Evolutionary conservation across 768 basidiomycete species (phyloP).

Genomic region (Plicaturopsis crispa): DNA sequence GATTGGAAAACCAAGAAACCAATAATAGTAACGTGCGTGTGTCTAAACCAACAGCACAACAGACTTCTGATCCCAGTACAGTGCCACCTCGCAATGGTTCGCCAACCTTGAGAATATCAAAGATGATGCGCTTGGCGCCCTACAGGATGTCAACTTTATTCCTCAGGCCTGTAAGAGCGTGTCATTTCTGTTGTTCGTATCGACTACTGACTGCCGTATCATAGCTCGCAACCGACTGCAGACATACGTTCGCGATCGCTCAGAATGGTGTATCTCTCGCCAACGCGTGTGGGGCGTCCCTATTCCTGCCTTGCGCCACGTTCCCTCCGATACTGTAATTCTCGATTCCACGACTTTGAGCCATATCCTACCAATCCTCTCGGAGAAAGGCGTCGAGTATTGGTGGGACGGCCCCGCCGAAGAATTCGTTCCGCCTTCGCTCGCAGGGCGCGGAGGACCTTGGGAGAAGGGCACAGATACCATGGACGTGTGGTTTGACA

Average conservation of each 20-base stretch:
- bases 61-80: too few species aligned
- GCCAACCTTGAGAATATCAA: constrained; percentile 87
- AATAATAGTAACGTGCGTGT: constrained; percentile 76
- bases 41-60: neutral
- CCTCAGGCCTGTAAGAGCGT: constrained; percentile 61
- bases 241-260: constrained; percentile 77
- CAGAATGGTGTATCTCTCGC: constrained; percentile 98
- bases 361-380: constrained; percentile 72
- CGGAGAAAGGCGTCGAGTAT: constrained; percentile 63
- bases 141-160: constrained; percentile 66
- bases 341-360: constrained; percentile 58
- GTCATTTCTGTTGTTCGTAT: neutral
- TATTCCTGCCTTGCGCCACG: constrained; percentile 79
- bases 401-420: constrained; percentile 90
- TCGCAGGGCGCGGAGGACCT: constrained; percentile 35
- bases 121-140: constrained; percentile 57
- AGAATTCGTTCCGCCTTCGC: constrained; percentile 68
- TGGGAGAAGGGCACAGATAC: constrained; percentile 88
- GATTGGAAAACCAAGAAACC: constrained; percentile 96
- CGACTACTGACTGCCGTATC: constrained; percentile 2
- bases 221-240: constrained; percentile 84
- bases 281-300: constrained; percentile 98
- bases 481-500: constrained; percentile 99
- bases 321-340: constrained; percentile 51
- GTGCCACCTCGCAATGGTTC: constrained; percentile 97